Evolutionary conservation across 2,329 filamentous ascomycete species (phyloP).

Genomic region (Calonectria honghensis): DNA sequence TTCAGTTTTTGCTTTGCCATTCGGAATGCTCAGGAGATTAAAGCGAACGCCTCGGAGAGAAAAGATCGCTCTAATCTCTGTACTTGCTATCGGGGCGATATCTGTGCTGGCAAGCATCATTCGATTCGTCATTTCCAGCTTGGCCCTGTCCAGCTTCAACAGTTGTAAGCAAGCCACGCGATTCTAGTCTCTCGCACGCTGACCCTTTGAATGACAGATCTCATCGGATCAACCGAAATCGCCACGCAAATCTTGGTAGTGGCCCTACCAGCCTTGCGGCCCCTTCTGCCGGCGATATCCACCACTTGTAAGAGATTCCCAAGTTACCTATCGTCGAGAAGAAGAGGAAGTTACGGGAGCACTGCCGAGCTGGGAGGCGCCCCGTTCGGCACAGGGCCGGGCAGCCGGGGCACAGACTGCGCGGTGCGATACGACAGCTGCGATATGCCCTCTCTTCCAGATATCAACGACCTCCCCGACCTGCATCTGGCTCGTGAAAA

Average conservation of each 20-base stretch:
- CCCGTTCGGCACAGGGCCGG: background rate
- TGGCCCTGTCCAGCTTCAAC: background rate
- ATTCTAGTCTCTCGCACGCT: background rate
- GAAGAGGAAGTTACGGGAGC: background rate
- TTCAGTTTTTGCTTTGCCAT: background rate
- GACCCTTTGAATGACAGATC: background rate
- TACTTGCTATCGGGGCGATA: background rate
- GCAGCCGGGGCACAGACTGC: background rate
- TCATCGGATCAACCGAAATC: slow-evolving; percentile 1
- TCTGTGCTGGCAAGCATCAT: background rate
- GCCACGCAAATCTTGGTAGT: slow-evolving; percentile 4
- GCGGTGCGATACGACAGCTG: background rate
- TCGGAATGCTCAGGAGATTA: slow-evolving; percentile 6
- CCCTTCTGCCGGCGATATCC: background rate
- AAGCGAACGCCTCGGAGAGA: background rate
- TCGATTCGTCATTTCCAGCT: background rate
- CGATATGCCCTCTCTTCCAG: background rate
- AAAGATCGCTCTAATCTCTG: background rate
- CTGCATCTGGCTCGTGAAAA: background rate
- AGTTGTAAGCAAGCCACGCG: background rate
- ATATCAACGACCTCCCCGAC: background rate
- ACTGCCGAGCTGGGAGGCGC: background rate
- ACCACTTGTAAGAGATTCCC: background rate
- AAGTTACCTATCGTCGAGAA: background rate
- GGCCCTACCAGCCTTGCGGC: background rate